A percentile compares a stretch with the other conserved stretches of the same genome.
Evolutionary conservation across 345 rosid genomes (phyloP).

Genomic region (Fremontodendron californicum): DNA sequence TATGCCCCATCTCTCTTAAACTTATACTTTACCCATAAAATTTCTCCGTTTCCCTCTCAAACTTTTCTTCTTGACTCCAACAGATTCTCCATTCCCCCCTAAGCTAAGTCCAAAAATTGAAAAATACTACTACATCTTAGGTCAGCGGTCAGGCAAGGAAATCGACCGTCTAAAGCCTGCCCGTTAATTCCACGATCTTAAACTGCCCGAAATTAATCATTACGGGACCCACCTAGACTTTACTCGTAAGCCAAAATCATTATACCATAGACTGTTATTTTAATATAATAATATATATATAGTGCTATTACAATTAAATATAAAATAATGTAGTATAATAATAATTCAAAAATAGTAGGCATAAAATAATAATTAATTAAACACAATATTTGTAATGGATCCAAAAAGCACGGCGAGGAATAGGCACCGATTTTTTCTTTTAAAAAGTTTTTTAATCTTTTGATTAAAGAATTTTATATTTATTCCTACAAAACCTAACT

Average conservation of each 20-base stretch:
- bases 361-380: neutral
- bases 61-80: conserved; percentile 15
- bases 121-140: neutral
- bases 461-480: neutral
- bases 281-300: neutral
- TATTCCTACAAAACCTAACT: neutral
- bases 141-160: conserved; percentile 40
- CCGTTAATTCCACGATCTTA: conserved; percentile 37
- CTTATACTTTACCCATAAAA: conserved; percentile 37
- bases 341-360: neutral
- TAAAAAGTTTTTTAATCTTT: neutral
- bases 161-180: conserved; percentile 25
- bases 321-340: neutral
- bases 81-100: neutral
- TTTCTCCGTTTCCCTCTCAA: neutral
- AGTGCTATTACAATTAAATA: neutral
- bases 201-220: conserved; percentile 49
- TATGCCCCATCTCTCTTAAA: conserved; percentile 4
- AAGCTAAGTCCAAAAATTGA: neutral
- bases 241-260: conserved; percentile 66
- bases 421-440: conserved; percentile 5
- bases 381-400: conserved; percentile 17
- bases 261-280: conserved; percentile 32
- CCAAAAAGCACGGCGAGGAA: conserved; percentile 41
- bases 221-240: conserved; percentile 50